Base-by-base conservation (phyloP, 2,329 filamentous ascomycete genomes). In the Tolypocladium nubicola region DNA sequence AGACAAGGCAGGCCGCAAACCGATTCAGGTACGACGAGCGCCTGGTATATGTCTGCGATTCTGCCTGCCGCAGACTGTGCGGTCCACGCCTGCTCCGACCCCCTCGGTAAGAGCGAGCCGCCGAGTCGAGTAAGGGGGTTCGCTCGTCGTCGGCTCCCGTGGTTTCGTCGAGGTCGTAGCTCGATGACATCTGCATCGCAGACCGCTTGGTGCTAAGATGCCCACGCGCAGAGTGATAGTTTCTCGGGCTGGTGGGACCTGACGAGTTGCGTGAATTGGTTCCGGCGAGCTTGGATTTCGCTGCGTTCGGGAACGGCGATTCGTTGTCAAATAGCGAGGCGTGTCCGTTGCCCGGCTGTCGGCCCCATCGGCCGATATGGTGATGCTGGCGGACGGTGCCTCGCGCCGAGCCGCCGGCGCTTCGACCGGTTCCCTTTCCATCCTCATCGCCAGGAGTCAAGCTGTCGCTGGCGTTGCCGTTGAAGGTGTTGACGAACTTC, bases 401-500 rank as follows among this genome's bases (percentile, higher is more conserved):
- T 68, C 85, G 76, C 50, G 80, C 80, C 3, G 83, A 85, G 35
- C 87, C 85, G 26, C 71, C 76, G 59, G 77, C 82, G 65, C 82
- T 85, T 58, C 85, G 79, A 19, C 79, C 77, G 26, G 79, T 82
- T 57, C 84, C 83, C 61, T 82, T 82, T 19, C 86, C 86, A 56
- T 86, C 84, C 57, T 87, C 83, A 21, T 91, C 87, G 53, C 80
- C 85, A 54, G 85, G 64, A 13, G 69, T 80, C 23, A 74, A 61
- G 58, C 70, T 75, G 39, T 82, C 80, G 52, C 73, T 78, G 43
- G 74, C 75, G 61, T 82, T 83, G 61, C 80, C 84, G 62, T 78
- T 85, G 71, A 89, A 90, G 1, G 87, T 85, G 70, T 90, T 93
- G 58, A 89, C 88, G 68, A 97, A 97, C 67, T 97, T 97, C 90